Evolutionary conservation across 2,329 filamentous ascomycete species (phyloP), one percentile per base, ranked within the genome.

Genomic region (Ceratocystis smalleyi): DNA sequence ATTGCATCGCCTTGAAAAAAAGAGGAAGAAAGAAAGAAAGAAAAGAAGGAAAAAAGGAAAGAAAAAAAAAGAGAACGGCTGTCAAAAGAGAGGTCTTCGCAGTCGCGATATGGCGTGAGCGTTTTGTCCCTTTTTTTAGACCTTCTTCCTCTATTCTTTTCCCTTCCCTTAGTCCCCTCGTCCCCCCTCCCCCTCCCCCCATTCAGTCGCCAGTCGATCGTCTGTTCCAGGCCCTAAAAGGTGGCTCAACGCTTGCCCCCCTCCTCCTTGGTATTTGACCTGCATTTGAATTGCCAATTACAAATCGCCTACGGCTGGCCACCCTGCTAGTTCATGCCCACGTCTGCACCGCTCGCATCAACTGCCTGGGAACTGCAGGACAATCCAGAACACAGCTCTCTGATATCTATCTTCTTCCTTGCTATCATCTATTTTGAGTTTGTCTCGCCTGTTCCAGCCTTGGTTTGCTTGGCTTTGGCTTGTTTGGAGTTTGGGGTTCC

Each of bases 401-500:
- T 51, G 24, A 22, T 40, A 40, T 40, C 35, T 12, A 40, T 40
- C 12, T 40, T 40, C 35, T 40, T 40, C 35, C 35, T 40, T 40
- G 35, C 12, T 5, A 8, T 12, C n/a, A 12, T 22, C 51, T 55
- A 55, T 55, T 55, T 55, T 55, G 22, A 55, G 51, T 30, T 32
- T 22, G 62, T 59, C 47, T 35, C 35, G 51, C 22, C 49, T 54
- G 51, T 47, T 47, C 59, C 43, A 17, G 59, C 59, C 35, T 47
- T 43, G 59, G 35, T 17, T 19, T 61, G 59, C 24, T 43, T 61
- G 15, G 35, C 12, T 40, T 61, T 43, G 43, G 43, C 61, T 60
- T 64, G 51, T 47, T 64, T 64, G 59, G 51, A 22, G 22, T 55
- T 27, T 55, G 51, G 51, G 35, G 51, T 15, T 55, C 51, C 51